Base-by-base conservation (phyloP, 2,329 filamentous ascomycete species). In the Colletotrichum sp. region DNA sequence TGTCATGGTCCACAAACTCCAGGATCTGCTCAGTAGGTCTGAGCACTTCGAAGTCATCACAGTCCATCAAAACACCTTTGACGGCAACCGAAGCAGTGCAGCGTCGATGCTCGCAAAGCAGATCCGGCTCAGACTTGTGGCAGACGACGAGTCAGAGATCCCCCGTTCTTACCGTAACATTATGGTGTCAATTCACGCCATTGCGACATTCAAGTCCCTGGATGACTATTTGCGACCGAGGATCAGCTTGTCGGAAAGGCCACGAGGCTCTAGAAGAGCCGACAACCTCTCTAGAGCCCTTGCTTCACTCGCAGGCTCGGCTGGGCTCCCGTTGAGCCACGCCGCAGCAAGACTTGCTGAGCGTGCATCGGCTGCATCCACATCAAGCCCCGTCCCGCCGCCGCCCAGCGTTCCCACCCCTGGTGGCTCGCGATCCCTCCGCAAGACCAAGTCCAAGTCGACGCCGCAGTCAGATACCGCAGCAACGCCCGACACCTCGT, bases 41-140 rank as follows among this genome's bases (percentile, higher is more conserved):
- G 97, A 99, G 87, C 96, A 99, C 87, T 99, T 99, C 81, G 97
- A 99, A 83, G 96, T 99, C 61, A 92, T 98, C 77, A 99, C 97
- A 9, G 96, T 99, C 71, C 95, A 98, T 83, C 95, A 98, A 77
- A 98, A 98, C 80, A 93, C 95, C 7, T 95, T 96, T 80, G 96
- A 98, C 83, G 95, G 94, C 70, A 98, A 95, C 79, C 93, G 96
- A 75, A 98, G 94, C 84, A 98, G 95, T 82, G 95, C 96, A 27
- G 94, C 96, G 1, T 98, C 96, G 1, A 98, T 99, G 96, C 90
- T 99, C 8, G 96, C 96, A 6, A 99, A 99, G 84, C 97, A 99
- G 82, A 93, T 99, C 39, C 92, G 96, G 39, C 90, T 99, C 61
- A 96, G 95, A 80, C 89, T 99, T 39, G 91, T 96, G 49, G 96